Evolutionary conservation across 2,329 filamentous ascomycete genomes (phyloP).

Genomic region (Teratosphaeria gauchensis): DNA sequence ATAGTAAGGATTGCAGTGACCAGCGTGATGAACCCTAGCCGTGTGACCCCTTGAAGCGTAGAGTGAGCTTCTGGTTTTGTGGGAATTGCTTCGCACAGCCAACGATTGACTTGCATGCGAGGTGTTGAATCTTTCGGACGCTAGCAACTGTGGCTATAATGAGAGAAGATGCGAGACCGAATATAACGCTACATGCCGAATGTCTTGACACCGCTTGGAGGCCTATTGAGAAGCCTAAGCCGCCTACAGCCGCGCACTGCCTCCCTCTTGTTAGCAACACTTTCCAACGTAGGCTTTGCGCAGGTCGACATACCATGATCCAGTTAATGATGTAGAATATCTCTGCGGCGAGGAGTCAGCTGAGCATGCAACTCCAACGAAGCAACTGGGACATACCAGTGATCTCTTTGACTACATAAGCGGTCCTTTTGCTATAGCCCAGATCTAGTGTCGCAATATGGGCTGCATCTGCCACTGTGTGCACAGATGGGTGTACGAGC

Average conservation of each 20-base stretch:
- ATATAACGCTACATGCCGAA: conserved; percentile 49
- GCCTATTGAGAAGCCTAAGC: conserved; percentile 48
- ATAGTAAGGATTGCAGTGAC: conserved; percentile 35
- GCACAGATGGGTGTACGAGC: conserved; percentile 10
- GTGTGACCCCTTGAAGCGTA: not conserved
- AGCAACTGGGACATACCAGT: not conserved
- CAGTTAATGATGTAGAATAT: not conserved
- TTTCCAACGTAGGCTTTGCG: not conserved
- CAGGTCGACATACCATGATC: not conserved
- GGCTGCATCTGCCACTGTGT: conserved; percentile 11
- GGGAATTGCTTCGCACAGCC: not conserved
- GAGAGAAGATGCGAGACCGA: conserved; percentile 18
- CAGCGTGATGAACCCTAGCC: not conserved
- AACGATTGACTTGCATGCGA: not conserved
- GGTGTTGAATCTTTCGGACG: conserved; percentile 3
- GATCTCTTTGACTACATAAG: not conserved
- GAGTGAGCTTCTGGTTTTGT: not conserved
- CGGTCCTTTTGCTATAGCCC: not conserved
- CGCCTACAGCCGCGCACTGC: conserved; percentile 42
- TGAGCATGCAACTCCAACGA: not conserved
- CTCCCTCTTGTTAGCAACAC: not conserved
- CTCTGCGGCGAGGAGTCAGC: not conserved
- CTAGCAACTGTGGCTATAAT: conserved; percentile 10
- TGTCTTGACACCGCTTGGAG: conserved; percentile 51
- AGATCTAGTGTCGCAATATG: conserved; percentile 7